These are phyloP conservation scores for Cucurbita maxima DNA, from an alignment of 306 rosid species.

Conservation along the genomic window DNA sequence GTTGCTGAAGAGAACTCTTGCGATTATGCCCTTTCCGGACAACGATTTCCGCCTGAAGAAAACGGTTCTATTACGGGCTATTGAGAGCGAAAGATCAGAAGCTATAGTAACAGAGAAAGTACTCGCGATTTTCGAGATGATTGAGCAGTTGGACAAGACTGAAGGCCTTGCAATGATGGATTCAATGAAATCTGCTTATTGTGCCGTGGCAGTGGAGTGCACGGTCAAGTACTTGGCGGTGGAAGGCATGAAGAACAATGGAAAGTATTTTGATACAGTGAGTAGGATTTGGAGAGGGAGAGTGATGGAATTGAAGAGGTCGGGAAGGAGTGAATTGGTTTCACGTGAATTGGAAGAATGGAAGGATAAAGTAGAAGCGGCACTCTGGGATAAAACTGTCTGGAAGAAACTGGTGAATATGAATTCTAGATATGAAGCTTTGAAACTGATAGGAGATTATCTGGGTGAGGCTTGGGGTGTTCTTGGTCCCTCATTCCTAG, in stretches of 20 bases:
- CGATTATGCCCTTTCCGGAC: conserved; percentile 22
- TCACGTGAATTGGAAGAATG: conserved; percentile 27
- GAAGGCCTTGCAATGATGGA: conserved; percentile 8
- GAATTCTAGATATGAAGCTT: conserved; percentile 41
- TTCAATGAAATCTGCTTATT: conserved; percentile 41
- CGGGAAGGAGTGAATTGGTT: conserved; percentile 15
- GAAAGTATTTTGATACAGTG: conserved; percentile 32
- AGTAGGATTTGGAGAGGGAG: conserved; percentile 50
- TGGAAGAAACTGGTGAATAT: conserved; percentile 23
- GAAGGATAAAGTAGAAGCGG: conserved; percentile 39
- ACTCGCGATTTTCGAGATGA: conserved; percentile 29
- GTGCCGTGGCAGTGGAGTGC: conserved; percentile 62
- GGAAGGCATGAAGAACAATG: conserved; percentile 10
- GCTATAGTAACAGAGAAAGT: conserved; percentile 31
- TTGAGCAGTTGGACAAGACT: conserved; percentile 27
- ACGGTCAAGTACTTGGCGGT: conserved; percentile 39
- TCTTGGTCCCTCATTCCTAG: conserved; percentile 43
- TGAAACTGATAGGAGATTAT: conserved; percentile 22
- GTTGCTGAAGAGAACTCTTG: conserved; percentile 17
- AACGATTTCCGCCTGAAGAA: conserved; percentile 39
- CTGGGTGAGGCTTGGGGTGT: conserved; percentile 41
- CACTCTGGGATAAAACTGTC: conserved; percentile 29
- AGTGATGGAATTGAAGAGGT: conserved; percentile 10
- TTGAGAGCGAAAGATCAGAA: conserved; percentile 20
- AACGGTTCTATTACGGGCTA: conserved; percentile 44